Base-by-base conservation (phyloP, 352 stramenopile species). In the Plasmopara halstedii region DNA sequence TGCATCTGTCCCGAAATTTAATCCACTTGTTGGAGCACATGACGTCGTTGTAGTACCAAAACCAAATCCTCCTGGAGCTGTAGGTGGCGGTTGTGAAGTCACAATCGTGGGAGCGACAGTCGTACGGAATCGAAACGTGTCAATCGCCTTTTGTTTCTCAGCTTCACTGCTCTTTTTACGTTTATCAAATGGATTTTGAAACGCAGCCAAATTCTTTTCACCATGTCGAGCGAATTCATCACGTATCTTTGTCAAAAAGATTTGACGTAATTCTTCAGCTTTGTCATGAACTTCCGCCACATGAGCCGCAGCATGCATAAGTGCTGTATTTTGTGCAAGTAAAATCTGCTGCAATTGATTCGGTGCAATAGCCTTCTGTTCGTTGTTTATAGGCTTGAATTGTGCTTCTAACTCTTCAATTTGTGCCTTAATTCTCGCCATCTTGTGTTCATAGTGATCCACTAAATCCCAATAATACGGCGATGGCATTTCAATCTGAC, bases 391-490 rank as follows among this genome's bases (percentile, higher is more conserved):
- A 4, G 74, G 66, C 52, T 80, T 70, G 14, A 80, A 74, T 32
- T 87, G 64, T 6, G 61, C 62, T 36, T 91, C 76, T 13, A 91
- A 60, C 26, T 79, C 67, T 54, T 87, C 64, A 22, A 92, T 89
- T 60, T 89, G 77, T 4, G 50, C 41, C 43, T 92, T 89, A 40
- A 92, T 70, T 11, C 56, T 58, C 23, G 65, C 58, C 76, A 92
- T 88, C 29, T 73, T 70, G n/a, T 56, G 49, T 39, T 92, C 80
- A 34, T 83, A 89, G 23, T 81, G 68, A 20, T 73, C 67, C 21
- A 89, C 51, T 32, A 92, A 58, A 26, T 85, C 69, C 74, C 77
- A 89, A 45, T 88, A 92, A 45, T 85, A 92, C 4, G 68, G 62
- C 23, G 80, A 92, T 29, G 80, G 80, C 72, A 84, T 85, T 40